Evolutionary conservation across 768 basidiomycete genomes (phyloP).

Genomic region (Pulveroboletus sp.): DNA sequence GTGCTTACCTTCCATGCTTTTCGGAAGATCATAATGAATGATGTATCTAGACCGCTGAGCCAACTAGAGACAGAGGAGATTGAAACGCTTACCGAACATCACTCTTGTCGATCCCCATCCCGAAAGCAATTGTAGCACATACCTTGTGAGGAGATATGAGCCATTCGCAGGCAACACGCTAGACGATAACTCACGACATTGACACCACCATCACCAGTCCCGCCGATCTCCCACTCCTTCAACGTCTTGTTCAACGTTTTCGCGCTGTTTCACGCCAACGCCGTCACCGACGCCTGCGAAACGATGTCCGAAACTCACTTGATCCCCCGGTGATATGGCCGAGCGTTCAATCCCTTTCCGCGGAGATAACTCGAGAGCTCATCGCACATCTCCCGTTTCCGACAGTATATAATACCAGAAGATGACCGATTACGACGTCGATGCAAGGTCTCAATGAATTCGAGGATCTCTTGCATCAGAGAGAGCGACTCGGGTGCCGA

Average conservation of each 20-base stretch:
- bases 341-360: slow-evolving; percentile 61
- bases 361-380: slow-evolving; percentile 63
- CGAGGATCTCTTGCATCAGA: slow-evolving; percentile 63
- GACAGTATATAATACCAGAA: slow-evolving; percentile 77
- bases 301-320: slow-evolving; percentile 33
- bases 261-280: slow-evolving; percentile 31
- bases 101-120: slow-evolving; percentile 83
- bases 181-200: slow-evolving; percentile 52
- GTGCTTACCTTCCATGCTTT: slow-evolving; percentile 72
- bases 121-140: slow-evolving; percentile 81
- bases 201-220: slow-evolving; percentile 48
- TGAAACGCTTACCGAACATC: slow-evolving; percentile 55
- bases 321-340: slow-evolving; percentile 75
- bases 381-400: slow-evolving; percentile 65
- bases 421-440: slow-evolving; percentile 55
- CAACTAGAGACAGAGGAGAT: background rate
- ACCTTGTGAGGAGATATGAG: slow-evolving; percentile 41
- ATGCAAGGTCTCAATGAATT: slow-evolving; percentile 66
- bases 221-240: slow-evolving; percentile 60
- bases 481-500: slow-evolving; percentile 46
- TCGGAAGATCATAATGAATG: slow-evolving; percentile 79
- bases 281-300: background rate
- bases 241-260: slow-evolving; percentile 49
- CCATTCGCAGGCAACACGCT: background rate
- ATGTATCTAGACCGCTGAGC: slow-evolving; percentile 49